Conservation (phyloP, 2,329 filamentous ascomycete species). For the Phialophora expanda region DNA sequence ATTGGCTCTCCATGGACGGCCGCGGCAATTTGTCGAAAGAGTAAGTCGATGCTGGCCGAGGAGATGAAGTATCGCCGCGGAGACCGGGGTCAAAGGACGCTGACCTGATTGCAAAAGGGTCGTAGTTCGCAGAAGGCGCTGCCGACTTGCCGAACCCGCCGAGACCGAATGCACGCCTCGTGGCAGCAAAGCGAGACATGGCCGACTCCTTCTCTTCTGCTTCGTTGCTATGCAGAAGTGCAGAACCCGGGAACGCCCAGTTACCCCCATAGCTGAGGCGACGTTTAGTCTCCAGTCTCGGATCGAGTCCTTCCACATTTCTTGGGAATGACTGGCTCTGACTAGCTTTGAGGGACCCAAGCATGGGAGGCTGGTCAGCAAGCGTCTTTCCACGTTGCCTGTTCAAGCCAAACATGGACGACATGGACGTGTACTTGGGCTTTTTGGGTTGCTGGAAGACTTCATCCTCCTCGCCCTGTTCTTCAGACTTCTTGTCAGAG, state of each 20-base stretch:
- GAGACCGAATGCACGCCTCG: slow-evolving; percentile 49
- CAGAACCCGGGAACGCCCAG: slow-evolving; percentile 55
- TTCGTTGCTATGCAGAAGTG: slow-evolving; percentile 50
- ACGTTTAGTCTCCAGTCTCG: slow-evolving; percentile 55
- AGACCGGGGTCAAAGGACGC: slow-evolving; percentile 55
- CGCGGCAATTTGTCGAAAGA: slow-evolving; percentile 68
- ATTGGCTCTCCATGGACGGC: slow-evolving; percentile 78
- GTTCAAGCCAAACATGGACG: slow-evolving; percentile 62
- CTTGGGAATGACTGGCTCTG: slow-evolving; percentile 70
- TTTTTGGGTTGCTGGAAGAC: slow-evolving; percentile 31
- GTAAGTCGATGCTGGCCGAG: slow-evolving; percentile 58
- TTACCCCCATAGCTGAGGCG: slow-evolving; percentile 63
- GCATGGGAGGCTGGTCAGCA: slow-evolving; percentile 61
- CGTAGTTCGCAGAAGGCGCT: slow-evolving; percentile 49
- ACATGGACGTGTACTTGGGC: slow-evolving; percentile 37
- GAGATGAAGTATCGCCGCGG: slow-evolving; percentile 51
- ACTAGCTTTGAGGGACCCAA: slow-evolving; percentile 63
- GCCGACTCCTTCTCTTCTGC: slow-evolving; percentile 43
- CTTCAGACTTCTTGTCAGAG: slow-evolving; percentile 41
- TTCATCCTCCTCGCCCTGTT: slow-evolving; percentile 27
- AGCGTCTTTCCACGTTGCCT: slow-evolving; percentile 66
- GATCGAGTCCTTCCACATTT: slow-evolving; percentile 58
- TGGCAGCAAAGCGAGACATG: slow-evolving; percentile 42
- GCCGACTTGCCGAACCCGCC: slow-evolving; percentile 43
- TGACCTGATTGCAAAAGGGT: slow-evolving; percentile 54